phyloP scores from a whole-genome alignment of 2,329 filamentous ascomycete species.

The Epicoccum nigrum region DNA sequence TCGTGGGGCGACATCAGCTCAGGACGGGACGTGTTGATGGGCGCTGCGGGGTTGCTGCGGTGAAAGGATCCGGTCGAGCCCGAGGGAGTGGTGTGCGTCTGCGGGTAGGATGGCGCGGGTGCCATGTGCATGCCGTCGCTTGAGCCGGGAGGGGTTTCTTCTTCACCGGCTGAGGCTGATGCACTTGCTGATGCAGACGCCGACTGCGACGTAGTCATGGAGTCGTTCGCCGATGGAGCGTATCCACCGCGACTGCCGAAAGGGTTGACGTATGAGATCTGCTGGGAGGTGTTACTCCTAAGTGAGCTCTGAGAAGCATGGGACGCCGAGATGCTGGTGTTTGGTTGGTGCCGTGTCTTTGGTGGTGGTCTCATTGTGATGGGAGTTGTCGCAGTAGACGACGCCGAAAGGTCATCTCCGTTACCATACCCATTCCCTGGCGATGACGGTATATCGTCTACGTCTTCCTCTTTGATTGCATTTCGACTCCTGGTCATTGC shows the following conservation, averaged over 20 bases:
- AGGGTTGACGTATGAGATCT: conserved; percentile 32
- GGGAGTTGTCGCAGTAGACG: conserved; percentile 42
- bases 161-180: conserved; percentile 41
- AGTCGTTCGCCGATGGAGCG: conserved; percentile 33
- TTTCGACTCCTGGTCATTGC: conserved; percentile 41
- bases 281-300: conserved; percentile 36
- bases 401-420: conserved; percentile 36
- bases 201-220: conserved; percentile 33
- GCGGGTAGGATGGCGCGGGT: conserved; percentile 38
- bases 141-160: conserved; percentile 46
- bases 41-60: conserved; percentile 18
- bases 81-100: conserved; percentile 34
- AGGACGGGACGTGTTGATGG: conserved; percentile 33
- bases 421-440: conserved; percentile 31
- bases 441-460: conserved; percentile 31
- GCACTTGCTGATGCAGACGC: conserved; percentile 40
- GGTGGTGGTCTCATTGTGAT: conserved; percentile 42
- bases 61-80: conserved; percentile 29
- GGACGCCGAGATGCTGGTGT: conserved; percentile 41
- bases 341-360: conserved; percentile 40
- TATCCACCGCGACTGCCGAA: conserved; percentile 32
- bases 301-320: conserved; percentile 42
- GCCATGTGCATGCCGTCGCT: conserved; percentile 47
- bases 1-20: conserved; percentile 28
- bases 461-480: conserved; percentile 35